Evolutionary conservation across 345 rosid species (phyloP), one percentile per base, ranked within the genome.

Genomic region (Kandelia obovata): DNA sequence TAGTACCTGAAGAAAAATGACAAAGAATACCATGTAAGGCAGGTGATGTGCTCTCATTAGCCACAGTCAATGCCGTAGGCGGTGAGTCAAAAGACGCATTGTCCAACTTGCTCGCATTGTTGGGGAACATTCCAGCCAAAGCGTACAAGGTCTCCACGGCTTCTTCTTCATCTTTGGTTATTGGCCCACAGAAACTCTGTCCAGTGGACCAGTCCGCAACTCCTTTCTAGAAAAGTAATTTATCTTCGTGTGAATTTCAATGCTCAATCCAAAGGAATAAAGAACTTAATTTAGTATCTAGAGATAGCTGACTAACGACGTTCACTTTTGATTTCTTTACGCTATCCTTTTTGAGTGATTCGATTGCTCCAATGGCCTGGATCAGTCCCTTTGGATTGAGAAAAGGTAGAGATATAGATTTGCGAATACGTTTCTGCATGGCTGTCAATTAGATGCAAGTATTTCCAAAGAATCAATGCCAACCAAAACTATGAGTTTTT

Each of bases 101-200:
- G 27, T 65, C 71, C 64, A 72, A 53, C 68, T 80, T 71, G 70
- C 58, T 77, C 57, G 70, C 73, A 75, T 66, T 46, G 72, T 79
- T 77, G 9, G 80, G 76, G 75, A 88, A 83, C 92, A 89, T 83
- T 73, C 83, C 89, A 7, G 98, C 98, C 86, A 93, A 80, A 71
- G 89, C 82, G 76, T 75, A 88, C 64, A 93, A 75, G 32, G 97
- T 85, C 79, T 91, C 96, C n/a, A 77, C 98, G 62, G 88, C 98
- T 84, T 93, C 98, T 78, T 88, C 89, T 87, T 93, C 98, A 68
- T 93, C 98, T 78, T 93, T 91, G 17, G 97, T 82, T 76, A 90
- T 90, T 43, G 89, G 72, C 59, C 94, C 56, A 73, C 61, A 47
- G 27, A 30, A 32, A 65, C 30, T 21, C 13, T 60, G 62, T 58